Evolutionary conservation across 2,329 filamentous ascomycete genomes (phyloP).

Genomic region (Verticillium dahliae): DNA sequence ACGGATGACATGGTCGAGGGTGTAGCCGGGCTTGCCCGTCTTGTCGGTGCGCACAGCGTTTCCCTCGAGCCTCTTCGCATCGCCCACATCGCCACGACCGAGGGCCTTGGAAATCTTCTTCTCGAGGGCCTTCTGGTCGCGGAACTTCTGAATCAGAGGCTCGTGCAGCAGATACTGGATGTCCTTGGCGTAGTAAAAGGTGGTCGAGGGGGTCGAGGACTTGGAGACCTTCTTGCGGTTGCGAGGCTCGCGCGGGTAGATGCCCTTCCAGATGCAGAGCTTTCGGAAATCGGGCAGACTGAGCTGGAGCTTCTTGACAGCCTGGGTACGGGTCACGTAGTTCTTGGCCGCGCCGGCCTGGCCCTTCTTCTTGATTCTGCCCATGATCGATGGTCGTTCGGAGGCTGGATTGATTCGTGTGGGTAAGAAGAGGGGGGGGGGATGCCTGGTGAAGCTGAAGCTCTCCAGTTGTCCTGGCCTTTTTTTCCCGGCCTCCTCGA

Average conservation of each 20-base stretch:
- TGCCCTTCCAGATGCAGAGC: conserved; percentile 99
- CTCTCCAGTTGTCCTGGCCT: background rate
- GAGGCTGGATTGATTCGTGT: background rate
- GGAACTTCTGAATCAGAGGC: conserved; percentile 87
- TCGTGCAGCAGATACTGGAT: conserved; percentile 98
- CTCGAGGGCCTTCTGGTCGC: conserved; percentile 91
- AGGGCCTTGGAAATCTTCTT: conserved; percentile 96
- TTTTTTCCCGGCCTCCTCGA: background rate
- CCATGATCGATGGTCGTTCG: conserved; percentile 41
- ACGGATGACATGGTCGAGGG: conserved; percentile 92
- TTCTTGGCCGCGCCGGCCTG: conserved; percentile 92
- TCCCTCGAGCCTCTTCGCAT: conserved; percentile 78
- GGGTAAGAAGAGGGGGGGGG: background rate
- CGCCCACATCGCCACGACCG: conserved; percentile 81
- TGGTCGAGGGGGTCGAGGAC: conserved; percentile 82
- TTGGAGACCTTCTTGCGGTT: conserved; percentile 97
- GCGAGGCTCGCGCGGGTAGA: conserved; percentile 94
- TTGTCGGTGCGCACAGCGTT: conserved; percentile 86
- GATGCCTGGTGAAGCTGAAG: background rate
- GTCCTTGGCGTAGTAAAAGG: conserved; percentile 88
- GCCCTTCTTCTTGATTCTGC: conserved; percentile 85
- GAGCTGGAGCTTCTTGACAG: conserved; percentile 95
- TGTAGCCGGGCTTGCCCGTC: conserved; percentile 82
- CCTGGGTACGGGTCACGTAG: conserved; percentile 95
- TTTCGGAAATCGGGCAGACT: conserved; percentile 95